Base-by-base conservation (phyloP, 495 filamentous ascomycete genomes). In the Cercophora samala region DNA sequence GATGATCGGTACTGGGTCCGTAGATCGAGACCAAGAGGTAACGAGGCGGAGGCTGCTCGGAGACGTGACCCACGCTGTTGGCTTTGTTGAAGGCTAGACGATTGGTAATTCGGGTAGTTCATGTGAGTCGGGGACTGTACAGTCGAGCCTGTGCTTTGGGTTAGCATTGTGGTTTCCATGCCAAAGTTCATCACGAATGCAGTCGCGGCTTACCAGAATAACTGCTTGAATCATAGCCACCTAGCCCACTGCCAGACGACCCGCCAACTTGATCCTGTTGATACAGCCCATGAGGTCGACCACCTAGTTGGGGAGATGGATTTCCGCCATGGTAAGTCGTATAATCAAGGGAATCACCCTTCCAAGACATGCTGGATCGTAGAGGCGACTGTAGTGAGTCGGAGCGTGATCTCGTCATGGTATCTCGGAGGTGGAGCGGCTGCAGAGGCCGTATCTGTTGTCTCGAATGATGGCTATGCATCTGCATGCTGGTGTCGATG, bases 291-390 rank as follows among this genome's bases (percentile, higher is more conserved):
- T 79, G 60, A 66, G 80, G 83, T 63, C 82, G 73, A 29, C 75
- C 75, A 22, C 71, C 75, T 55, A 84, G 76, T 58, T 79, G 78
- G 8, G 83, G 78, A 64, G 81, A 84, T 19, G 74, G 70, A 53
- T 74, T 76, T 17, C 77, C 76, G 17, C 65, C 69, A 22, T 81
- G 76, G 65, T 82, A 83, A 1, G 76, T 78, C 9, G 76, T 79
- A 69, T 87, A 87, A 60, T 87, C 85, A 54, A 87, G 80, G 0
- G 85, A 79, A 67, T 85, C 83, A 21, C 81, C 84, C 72, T 87
- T 87, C 83, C 87, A 89, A 17, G 85, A 84, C 78, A 86, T 86
- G 69, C 84, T 87, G 59, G 86, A 81, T 63, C 85, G 81, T 58
- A 88, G 73, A 1, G 86, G 86, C 17, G 85, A 86, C 65, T 86